Evolutionary conservation across 2,329 filamentous ascomycete genomes (phyloP).

Genomic region (Escovopsis sp.): DNA sequence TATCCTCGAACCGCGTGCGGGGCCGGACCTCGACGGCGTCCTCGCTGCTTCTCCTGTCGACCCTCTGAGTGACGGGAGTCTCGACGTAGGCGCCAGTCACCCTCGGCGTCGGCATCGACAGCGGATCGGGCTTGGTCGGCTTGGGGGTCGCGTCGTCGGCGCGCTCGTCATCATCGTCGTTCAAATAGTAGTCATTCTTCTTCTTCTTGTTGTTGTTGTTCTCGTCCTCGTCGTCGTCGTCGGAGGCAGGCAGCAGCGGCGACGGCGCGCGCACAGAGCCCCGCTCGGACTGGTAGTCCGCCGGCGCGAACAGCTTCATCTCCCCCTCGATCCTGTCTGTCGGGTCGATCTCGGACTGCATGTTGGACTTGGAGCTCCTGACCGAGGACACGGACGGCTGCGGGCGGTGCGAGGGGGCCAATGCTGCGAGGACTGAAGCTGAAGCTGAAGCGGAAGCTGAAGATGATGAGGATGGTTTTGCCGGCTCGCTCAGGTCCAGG

Average conservation of each 20-base stretch:
- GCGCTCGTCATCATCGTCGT: constrained; percentile 17
- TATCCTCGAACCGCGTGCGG: constrained; percentile 2
- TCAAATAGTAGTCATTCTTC: too few relatives aligned
- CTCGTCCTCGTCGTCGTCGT: constrained; percentile 17
- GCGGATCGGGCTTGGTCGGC: constrained; percentile 27
- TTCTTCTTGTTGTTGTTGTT: constrained; percentile 15
- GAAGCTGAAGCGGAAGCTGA: too few relatives aligned
- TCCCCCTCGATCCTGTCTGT: constrained; percentile 42
- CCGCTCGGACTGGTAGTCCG: constrained; percentile 40
- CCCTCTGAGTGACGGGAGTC: constrained; percentile 34
- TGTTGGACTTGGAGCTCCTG: constrained; percentile 33
- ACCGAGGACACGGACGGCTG: constrained; percentile 29
- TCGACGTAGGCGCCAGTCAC: constrained; percentile 43
- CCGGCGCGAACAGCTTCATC: constrained; percentile 39
- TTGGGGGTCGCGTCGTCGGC: constrained; percentile 33
- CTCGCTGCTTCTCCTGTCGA: constrained; percentile 17
- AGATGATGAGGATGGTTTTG: too few relatives aligned
- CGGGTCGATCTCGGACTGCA: constrained; percentile 38
- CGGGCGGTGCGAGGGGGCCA: constrained; percentile 20
- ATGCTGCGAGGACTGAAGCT: neutral
- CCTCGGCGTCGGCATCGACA: constrained; percentile 37
- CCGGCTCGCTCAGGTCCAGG: neutral
- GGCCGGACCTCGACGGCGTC: constrained; percentile 13
- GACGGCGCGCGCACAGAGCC: constrained; percentile 39
- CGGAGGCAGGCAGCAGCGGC: constrained; percentile 17